Conservation (phyloP, 495 filamentous ascomycete genomes). For the Lasiosphaeria ovina region DNA sequence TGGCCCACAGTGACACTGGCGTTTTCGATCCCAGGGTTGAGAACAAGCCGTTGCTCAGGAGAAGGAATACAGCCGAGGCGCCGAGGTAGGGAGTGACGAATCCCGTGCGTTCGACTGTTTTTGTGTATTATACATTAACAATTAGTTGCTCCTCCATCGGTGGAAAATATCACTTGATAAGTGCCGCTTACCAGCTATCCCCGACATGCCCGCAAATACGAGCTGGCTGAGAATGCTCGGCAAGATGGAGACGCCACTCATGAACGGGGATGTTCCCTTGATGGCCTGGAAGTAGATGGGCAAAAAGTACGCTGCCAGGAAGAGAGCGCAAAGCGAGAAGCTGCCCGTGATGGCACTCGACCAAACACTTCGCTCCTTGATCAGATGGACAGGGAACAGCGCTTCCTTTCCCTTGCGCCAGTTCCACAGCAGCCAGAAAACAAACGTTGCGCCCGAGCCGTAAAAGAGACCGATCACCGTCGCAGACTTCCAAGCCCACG, state of each 20-base stretch:
- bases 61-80: constrained; percentile 46
- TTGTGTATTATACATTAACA: constrained; percentile 37
- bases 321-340: constrained; percentile 55
- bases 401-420: constrained; percentile 60
- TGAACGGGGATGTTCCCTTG: constrained; percentile 47
- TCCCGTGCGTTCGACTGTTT: constrained; percentile 37
- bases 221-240: constrained; percentile 44
- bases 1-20: constrained; percentile 49
- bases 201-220: constrained; percentile 49
- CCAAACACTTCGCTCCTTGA: constrained; percentile 63
- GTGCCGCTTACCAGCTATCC: constrained; percentile 37
- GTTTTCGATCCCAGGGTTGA: constrained; percentile 54
- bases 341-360: constrained; percentile 49
- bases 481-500: constrained; percentile 58
- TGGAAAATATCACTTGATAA: neutral
- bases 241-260: constrained; percentile 54
- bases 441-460: constrained; percentile 57
- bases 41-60: constrained; percentile 59
- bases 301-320: constrained; percentile 58
- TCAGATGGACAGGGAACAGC: constrained; percentile 63
- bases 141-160: neutral
- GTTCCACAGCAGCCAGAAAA: constrained; percentile 59
- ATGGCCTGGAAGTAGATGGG: constrained; percentile 73
- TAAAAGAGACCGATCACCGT: constrained; percentile 66
- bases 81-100: constrained; percentile 64